These are phyloP conservation scores for Polysphondylium violaceum DNA, from an alignment of 78 protist species.

Conservation along the genomic window DNA sequence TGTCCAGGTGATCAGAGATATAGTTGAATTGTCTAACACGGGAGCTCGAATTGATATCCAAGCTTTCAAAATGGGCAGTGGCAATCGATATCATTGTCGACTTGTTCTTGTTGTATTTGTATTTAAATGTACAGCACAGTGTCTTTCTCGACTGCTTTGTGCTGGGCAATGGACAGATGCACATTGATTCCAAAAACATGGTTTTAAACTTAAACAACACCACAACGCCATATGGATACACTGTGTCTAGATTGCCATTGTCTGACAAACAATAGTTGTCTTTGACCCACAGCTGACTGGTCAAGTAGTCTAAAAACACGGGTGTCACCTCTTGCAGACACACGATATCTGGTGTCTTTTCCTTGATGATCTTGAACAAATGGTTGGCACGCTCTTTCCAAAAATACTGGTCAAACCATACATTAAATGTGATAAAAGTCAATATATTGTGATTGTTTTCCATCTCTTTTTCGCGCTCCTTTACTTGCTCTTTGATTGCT, in stretches of 20 bases:
- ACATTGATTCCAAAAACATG: not conserved
- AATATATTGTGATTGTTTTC: not conserved
- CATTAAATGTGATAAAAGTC: conserved; percentile 54
- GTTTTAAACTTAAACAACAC: conserved; percentile 23
- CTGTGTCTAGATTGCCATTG: conserved; percentile 69
- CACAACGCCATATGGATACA: conserved; percentile 58
- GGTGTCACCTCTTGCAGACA: conserved; percentile 79
- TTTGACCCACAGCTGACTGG: conserved; percentile 27
- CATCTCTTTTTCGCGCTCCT: not conserved
- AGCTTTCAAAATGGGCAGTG: conserved; percentile 65
- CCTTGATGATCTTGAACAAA: conserved; percentile 10
- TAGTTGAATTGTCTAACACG: conserved; percentile 45
- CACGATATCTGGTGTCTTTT: conserved; percentile 22
- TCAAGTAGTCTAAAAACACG: conserved; percentile 44
- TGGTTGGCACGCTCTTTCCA: conserved; percentile 49
- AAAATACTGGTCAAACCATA: conserved; percentile 67
- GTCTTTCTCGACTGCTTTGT: conserved; percentile 30
- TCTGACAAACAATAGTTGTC: conserved; percentile 48
- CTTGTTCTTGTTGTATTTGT: not conserved
- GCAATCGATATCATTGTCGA: conserved; percentile 28
- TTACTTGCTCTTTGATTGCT: not conserved
- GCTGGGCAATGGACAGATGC: conserved; percentile 39
- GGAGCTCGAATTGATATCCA: not conserved
- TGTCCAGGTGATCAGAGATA: conserved; percentile 1
- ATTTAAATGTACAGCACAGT: not conserved